Percentiles rank a stretch among this genome's conserved stretches.
phyloP scores from a whole-genome alignment of 306 rosid genomes.

The Amphicarpaea edgeworthii region DNA sequence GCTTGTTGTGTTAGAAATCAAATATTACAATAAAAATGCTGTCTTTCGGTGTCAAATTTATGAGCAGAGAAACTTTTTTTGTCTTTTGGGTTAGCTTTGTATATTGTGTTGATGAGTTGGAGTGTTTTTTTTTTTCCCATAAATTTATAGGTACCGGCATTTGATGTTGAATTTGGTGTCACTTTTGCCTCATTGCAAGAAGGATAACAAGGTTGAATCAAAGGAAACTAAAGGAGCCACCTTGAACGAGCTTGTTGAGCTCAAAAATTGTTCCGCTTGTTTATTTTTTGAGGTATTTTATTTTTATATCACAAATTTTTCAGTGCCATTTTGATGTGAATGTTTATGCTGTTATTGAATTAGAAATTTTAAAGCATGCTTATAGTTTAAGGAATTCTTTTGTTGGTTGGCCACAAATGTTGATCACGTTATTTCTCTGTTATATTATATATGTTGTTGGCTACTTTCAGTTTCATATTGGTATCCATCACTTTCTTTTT shows the following conservation, averaged over 20 bases:
- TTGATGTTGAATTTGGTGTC: conserved; percentile 94
- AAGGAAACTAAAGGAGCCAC: conserved; percentile 87
- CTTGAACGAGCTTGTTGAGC: conserved; percentile 91
- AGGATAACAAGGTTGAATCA: conserved; percentile 95
- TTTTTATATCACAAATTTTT: neutral
- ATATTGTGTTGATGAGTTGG: conserved; percentile 13
- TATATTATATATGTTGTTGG: neutral
- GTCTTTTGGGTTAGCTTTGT: neutral
- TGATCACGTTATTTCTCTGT: neutral
- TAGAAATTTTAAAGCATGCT: neutral
- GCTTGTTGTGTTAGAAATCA: neutral
- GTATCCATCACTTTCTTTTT: too few species aligned
- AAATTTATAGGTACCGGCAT: conserved; percentile 80
- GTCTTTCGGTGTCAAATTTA: neutral
- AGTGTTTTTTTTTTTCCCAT: neutral
- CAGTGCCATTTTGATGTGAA: neutral
- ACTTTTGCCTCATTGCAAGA: conserved; percentile 91
- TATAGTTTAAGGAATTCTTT: neutral
- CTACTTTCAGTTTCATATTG: too few species aligned
- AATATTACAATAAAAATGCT: neutral
- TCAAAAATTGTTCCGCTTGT: conserved; percentile 78
- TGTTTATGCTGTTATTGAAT: too few species aligned
- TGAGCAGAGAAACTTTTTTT: neutral
- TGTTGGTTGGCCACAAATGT: conserved; percentile 21
- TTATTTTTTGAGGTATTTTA: conserved; percentile 87